Conservation (phyloP, 345 rosid genomes). For the Boechera divaricarpa region DNA sequence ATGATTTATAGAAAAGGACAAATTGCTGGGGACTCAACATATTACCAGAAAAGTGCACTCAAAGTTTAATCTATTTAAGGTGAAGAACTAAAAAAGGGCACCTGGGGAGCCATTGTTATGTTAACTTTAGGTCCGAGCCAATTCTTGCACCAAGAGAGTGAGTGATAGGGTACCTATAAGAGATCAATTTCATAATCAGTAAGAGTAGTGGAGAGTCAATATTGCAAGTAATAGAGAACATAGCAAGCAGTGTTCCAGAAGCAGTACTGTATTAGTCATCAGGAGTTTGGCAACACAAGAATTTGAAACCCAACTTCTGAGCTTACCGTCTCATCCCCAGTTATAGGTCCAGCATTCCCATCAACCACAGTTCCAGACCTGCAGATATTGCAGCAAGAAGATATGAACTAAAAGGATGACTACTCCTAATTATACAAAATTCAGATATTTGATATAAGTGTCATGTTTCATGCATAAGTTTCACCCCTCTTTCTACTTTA, state of each 20-base stretch:
- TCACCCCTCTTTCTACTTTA: constrained; percentile 2
- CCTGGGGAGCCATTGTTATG: constrained; percentile 97
- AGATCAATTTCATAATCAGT: constrained; percentile 14
- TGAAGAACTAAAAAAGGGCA: constrained; percentile 34
- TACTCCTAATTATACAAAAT: background rate
- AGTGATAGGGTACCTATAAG: constrained; percentile 87
- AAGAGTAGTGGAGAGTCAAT: constrained; percentile 2
- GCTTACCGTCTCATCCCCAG: constrained; percentile 96
- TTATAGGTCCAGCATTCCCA: constrained; percentile 86
- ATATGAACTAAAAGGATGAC: constrained; percentile 11
- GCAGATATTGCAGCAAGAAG: constrained; percentile 43
- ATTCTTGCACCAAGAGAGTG: constrained; percentile 95
- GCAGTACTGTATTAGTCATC: constrained; percentile 6
- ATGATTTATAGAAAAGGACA: background rate
- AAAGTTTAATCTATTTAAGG: background rate
- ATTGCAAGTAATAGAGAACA: background rate
- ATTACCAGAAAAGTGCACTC: constrained; percentile 14
- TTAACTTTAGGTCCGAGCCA: constrained; percentile 95
- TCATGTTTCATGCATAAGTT: constrained; percentile 13
- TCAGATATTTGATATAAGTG: constrained; percentile 3
- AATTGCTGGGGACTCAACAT: constrained; percentile 12
- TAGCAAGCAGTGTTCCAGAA: background rate
- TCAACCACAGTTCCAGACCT: constrained; percentile 92
- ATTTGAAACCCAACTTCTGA: constrained; percentile 27
- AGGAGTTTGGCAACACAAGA: constrained; percentile 13